A percentile compares a stretch with the other conserved stretches of the same genome.
Conservation (phyloP, 192 early-diverging fungal species). For the Phlyctochytrium planicorne region DNA sequence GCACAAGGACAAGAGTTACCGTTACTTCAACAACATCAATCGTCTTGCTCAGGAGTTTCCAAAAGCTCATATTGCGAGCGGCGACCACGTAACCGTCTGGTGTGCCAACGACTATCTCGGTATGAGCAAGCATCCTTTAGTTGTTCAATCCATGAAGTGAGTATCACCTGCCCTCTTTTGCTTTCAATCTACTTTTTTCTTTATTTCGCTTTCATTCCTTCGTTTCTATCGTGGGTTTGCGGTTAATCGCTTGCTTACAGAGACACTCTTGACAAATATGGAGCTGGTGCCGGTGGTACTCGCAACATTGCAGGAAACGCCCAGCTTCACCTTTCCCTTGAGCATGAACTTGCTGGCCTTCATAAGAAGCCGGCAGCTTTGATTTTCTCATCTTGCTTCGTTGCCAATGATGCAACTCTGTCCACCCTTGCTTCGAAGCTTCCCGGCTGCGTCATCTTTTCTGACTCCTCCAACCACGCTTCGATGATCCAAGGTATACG, state of each 20-base stretch:
- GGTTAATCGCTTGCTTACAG: too few species aligned
- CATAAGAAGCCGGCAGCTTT: conserved; percentile 86
- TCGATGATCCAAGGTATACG: conserved; percentile 99
- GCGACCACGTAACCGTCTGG: conserved; percentile 96
- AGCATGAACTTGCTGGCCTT: conserved; percentile 85
- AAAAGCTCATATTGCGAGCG: conserved; percentile 73
- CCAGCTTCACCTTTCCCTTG: conserved; percentile 88
- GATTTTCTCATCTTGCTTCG: conserved; percentile 96
- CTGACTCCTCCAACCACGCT: conserved; percentile 90
- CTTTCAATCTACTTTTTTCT: too few species aligned
- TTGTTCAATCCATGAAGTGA: conserved; percentile 92
- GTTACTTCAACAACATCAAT: conserved; percentile 99
- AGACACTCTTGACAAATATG: conserved; percentile 88
- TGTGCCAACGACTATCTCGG: conserved; percentile 99
- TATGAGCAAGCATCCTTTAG: conserved; percentile 85
- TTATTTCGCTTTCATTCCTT: conserved; percentile 6
- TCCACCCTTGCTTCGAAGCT: conserved; percentile 82
- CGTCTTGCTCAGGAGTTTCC: conserved; percentile 90
- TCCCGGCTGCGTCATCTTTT: conserved; percentile 90
- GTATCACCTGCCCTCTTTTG: too few species aligned
- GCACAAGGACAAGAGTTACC: conserved; percentile 94
- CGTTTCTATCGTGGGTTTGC: conserved; percentile 5
- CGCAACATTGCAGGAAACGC: conserved; percentile 99
- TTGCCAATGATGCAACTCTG: conserved; percentile 93
- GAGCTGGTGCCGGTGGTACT: conserved; percentile 97